Evolutionary conservation across 2,329 filamentous ascomycete genomes (phyloP), one percentile per base, ranked within the genome.

Genomic region (Anthostomella pinea): DNA sequence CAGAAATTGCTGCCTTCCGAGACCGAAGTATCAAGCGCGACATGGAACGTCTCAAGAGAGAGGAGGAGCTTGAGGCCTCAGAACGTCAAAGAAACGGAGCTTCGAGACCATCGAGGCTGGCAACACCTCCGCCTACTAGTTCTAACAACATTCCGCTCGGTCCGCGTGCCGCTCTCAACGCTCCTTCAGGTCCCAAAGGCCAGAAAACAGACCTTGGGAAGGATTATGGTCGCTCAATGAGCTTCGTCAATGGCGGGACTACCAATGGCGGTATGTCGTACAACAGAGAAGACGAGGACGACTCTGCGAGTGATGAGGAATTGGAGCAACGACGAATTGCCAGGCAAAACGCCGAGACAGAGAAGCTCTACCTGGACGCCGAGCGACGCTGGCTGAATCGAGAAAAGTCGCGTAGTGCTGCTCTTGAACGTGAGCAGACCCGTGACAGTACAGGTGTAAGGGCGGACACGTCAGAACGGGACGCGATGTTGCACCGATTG

Each of bases 1-100:
- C 84, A 39, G 94, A 98, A 60, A 98, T 98, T 54, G 83, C 88
- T 0, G 87, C 90, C 0, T 98, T 98, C 69, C 78, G 93, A 48
- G 93, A 98, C 49, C 78, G 91, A 14, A 96, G 91, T 51, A 95
- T 82, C 41, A 81, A 85, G 43, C 77, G 91, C 24, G 93, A 98
- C 57, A 68, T 94, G 56, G 93, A 98, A 62, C 85, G 93, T 3
- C 67, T 95, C 22, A 82, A 83, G 56, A 75, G 84, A 28, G 93
- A 98, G 62, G 93, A 98, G 59, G 91, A 97, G 59, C 80, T 95
- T 51, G 93, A 97, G 59, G 85, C 87, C 38, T 75, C 83, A 60
- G 90, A 97, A 61, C 77, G 89, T 27, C 79, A 81, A 49, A 77
- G 87, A 11, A 88, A 84, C 53, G 78, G 79, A 9, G 72, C 74